Evolutionary conservation across 2,329 filamentous ascomycete genomes (phyloP).

Genomic region (Coniochaeta sp.): DNA sequence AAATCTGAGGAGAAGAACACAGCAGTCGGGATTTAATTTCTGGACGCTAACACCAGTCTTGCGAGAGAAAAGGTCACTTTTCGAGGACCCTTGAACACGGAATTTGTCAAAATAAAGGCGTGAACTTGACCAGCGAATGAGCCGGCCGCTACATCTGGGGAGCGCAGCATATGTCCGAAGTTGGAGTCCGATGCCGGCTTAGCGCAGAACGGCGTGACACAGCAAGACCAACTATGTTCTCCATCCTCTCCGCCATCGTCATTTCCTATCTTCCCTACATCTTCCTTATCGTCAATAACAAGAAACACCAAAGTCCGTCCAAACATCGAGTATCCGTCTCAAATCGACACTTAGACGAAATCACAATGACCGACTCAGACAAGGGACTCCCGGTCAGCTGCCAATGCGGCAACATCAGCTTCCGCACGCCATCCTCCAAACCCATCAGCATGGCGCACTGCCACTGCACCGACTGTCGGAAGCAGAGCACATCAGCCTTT

Average conservation of each 20-base stretch:
- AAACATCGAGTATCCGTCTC: not conserved
- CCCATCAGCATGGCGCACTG: slow-evolving; percentile 33
- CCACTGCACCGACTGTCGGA: slow-evolving; percentile 39
- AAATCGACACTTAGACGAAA: not conserved
- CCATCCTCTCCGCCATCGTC: not conserved
- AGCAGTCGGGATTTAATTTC: no score
- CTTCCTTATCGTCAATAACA: not conserved
- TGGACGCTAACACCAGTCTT: no score
- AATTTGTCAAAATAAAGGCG: no score
- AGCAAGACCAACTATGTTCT: no score
- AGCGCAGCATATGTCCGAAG: not conserved
- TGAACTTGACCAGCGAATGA: no score
- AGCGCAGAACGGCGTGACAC: not conserved
- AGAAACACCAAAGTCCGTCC: not conserved
- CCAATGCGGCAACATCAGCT: slow-evolving; percentile 3
- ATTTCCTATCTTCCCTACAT: not conserved
- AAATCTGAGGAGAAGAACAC: no score
- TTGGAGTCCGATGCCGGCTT: not conserved
- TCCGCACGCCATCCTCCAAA: slow-evolving; percentile 6
- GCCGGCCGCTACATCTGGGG: no score
- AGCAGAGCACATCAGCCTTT: slow-evolving; percentile 37
- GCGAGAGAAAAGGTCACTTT: no score
- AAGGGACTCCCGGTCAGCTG: slow-evolving; percentile 1
- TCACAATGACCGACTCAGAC: not conserved
- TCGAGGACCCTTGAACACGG: no score